Evolutionary conservation across 2,329 filamentous ascomycete genomes (phyloP).

Genomic region (Volutella citrinella): DNA sequence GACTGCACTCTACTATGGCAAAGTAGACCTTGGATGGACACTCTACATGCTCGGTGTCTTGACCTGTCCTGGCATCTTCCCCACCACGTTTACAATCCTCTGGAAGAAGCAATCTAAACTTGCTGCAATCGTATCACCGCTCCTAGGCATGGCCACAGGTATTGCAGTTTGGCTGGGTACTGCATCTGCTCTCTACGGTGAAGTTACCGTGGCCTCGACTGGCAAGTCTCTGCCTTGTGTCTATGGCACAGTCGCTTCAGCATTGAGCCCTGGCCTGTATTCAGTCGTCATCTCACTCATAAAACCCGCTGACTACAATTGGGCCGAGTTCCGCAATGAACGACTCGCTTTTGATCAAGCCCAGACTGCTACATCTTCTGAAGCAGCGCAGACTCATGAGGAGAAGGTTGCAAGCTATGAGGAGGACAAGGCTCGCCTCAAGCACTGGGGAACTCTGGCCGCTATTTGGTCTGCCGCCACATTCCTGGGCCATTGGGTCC

Average conservation of each 20-base stretch:
- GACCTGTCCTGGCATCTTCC: constrained; percentile 52
- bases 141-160: constrained; percentile 48
- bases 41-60: constrained; percentile 53
- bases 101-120: constrained; percentile 48
- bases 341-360: constrained; percentile 34
- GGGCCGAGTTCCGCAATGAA: constrained; percentile 39
- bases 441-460: constrained; percentile 38
- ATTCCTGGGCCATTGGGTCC: constrained; percentile 50
- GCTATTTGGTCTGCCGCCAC: constrained; percentile 41
- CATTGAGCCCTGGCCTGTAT: constrained; percentile 39
- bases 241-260: constrained; percentile 50
- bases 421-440: constrained; percentile 34
- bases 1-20: constrained; percentile 51
- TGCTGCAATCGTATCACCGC: constrained; percentile 48
- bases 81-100: constrained; percentile 50
- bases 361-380: constrained; percentile 10
- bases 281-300: constrained; percentile 45
- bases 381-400: constrained; percentile 20
- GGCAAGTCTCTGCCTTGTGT: constrained; percentile 48
- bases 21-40: constrained; percentile 52
- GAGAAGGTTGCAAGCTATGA: constrained; percentile 23
- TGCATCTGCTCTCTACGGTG: constrained; percentile 43
- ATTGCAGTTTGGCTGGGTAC: constrained; percentile 51
- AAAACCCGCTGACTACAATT: constrained; percentile 39
- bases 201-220: constrained; percentile 45